These are phyloP conservation scores for Athelia psychrophila DNA, from an alignment of 1,284 basidiomycete genomes.

Conservation along the genomic window DNA sequence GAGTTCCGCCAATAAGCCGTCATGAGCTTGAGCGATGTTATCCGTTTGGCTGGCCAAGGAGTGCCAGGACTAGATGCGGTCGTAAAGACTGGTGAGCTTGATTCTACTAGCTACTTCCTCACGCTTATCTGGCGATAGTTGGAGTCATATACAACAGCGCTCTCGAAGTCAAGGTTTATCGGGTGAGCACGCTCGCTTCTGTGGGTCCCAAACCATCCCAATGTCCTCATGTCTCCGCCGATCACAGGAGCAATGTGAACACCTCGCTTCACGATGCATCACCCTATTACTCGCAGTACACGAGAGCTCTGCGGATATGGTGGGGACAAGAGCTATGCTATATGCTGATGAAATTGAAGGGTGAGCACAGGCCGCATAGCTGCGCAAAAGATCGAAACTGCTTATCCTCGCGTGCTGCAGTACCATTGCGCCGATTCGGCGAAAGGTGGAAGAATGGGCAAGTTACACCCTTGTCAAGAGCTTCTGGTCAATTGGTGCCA, in stretches of 20 bases:
- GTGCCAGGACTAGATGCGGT: conserved; percentile 26
- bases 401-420: conserved; percentile 16
- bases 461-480: conserved; percentile 31
- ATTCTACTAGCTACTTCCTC: conserved; percentile 2
- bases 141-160: conserved; percentile 16
- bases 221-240: conserved; percentile 1
- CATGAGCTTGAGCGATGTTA: conserved; percentile 12
- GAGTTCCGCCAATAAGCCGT: background rate
- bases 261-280: conserved; percentile 31
- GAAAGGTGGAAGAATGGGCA: conserved; percentile 35
- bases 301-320: conserved; percentile 31
- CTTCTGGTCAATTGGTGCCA: conserved; percentile 35
- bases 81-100: conserved; percentile 20
- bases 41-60: conserved; percentile 10
- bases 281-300: conserved; percentile 28
- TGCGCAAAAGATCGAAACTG: background rate
- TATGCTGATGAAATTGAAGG: conserved; percentile 33
- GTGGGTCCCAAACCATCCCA: background rate
- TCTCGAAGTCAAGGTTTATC: conserved; percentile 33
- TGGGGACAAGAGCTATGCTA: conserved; percentile 25
- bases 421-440: conserved; percentile 28
- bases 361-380: conserved; percentile 20
- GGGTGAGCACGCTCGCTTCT: conserved; percentile 21
- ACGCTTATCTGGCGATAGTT: conserved; percentile 13
- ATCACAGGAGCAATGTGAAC: conserved; percentile 34